Evolutionary conservation across 768 basidiomycete species (phyloP).

Genomic region (Leccinum obscurum): DNA sequence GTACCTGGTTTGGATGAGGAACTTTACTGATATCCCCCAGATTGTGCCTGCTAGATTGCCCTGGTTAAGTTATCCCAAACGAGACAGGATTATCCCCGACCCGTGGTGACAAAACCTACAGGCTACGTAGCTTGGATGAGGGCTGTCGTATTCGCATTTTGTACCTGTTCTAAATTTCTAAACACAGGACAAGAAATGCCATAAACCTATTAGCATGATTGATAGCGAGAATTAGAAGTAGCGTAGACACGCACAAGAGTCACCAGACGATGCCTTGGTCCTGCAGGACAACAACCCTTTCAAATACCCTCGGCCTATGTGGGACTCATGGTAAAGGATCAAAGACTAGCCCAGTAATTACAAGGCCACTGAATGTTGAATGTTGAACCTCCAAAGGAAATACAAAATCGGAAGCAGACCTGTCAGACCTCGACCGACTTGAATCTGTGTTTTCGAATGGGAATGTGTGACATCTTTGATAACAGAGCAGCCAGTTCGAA

Average conservation of each 20-base stretch:
- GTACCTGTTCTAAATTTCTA: neutral
- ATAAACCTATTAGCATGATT: neutral
- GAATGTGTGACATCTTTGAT: constrained; percentile 20
- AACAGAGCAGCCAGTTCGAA: constrained; percentile 6
- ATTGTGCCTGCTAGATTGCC: constrained; percentile 16
- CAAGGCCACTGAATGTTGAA: neutral
- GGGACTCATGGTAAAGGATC: neutral
- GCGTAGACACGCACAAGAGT: neutral
- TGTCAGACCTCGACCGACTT: neutral
- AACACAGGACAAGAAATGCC: neutral
- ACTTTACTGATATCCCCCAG: constrained; percentile 3
- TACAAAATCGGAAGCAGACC: neutral
- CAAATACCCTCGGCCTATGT: neutral
- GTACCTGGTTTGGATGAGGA: constrained; percentile 14
- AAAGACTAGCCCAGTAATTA: neutral
- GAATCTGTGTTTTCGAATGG: neutral
- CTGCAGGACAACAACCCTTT: neutral
- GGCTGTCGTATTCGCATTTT: neutral
- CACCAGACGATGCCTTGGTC: neutral
- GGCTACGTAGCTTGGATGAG: neutral
- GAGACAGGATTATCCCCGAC: neutral
- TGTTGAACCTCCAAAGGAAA: neutral
- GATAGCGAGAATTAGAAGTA: neutral
- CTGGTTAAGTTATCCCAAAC: constrained; percentile 3
- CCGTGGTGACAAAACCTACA: neutral